phyloP scores from a whole-genome alignment of 495 filamentous ascomycete genomes.

The Pyrenula massariospora region DNA sequence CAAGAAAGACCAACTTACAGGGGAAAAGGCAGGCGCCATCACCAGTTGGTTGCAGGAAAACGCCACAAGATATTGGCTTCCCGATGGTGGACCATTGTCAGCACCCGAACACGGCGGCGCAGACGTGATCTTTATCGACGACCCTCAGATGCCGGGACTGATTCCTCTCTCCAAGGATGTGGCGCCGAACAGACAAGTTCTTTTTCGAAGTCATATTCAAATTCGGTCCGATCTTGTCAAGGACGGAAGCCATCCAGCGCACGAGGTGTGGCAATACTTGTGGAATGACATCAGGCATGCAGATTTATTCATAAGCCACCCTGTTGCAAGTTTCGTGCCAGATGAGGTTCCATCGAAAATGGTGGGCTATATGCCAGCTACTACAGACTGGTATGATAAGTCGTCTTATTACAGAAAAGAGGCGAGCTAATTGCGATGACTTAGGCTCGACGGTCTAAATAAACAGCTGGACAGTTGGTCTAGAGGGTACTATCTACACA shows the following conservation, averaged over 20 bases:
- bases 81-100: constrained; percentile 51
- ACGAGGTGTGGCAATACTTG: constrained; percentile 65
- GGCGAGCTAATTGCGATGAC: constrained; percentile 7
- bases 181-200: constrained; percentile 62
- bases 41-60: constrained; percentile 70
- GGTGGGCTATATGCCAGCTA: constrained; percentile 71
- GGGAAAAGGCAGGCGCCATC: constrained; percentile 47
- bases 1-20: constrained; percentile 46
- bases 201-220: constrained; percentile 77
- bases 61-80: constrained; percentile 66
- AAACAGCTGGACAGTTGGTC: constrained; percentile 69
- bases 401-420: not conserved
- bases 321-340: constrained; percentile 69
- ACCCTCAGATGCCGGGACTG: constrained; percentile 78
- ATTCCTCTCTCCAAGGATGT: constrained; percentile 64
- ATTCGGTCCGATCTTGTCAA: no score
- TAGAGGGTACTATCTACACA: constrained; percentile 59
- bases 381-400: constrained; percentile 58
- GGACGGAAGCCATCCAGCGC: constrained; percentile 53
- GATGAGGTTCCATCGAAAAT: constrained; percentile 49
- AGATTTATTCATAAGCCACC: constrained; percentile 80
- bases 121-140: constrained; percentile 70
- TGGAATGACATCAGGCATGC: constrained; percentile 60
- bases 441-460: constrained; percentile 74
- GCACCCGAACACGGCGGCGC: constrained; percentile 60